A percentile compares a stretch with the other conserved stretches of the same genome.
Evolutionary conservation across 23 red algal species (phyloP).

Genomic region (Gracilaria caudata): DNA sequence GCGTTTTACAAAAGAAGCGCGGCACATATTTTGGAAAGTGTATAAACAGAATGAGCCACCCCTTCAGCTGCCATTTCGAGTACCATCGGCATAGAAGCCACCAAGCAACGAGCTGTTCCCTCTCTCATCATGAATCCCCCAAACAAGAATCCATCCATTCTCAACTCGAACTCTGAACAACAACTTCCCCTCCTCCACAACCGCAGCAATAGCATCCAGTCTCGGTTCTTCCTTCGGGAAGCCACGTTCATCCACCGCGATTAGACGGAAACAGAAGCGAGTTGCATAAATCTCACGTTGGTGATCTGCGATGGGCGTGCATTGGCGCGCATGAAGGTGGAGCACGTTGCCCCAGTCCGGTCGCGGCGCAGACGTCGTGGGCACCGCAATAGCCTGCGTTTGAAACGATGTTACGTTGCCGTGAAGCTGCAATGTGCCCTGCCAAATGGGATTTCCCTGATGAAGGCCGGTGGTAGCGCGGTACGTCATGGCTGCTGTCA

Average conservation of each 20-base stretch:
- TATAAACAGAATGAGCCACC: neutral
- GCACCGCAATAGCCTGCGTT: conserved; percentile 5
- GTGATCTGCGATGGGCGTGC: neutral
- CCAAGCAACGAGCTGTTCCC: conserved; percentile 15
- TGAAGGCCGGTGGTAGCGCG: neutral
- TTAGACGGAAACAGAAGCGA: conserved; percentile 13
- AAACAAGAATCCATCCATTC: conserved; percentile 21
- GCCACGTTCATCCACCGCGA: conserved; percentile 2
- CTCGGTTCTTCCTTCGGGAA: neutral
- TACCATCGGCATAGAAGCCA: conserved; percentile 24
- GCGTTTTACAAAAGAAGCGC: neutral
- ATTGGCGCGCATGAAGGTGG: neutral
- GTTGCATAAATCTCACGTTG: conserved; percentile 10
- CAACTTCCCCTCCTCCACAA: conserved; percentile 21
- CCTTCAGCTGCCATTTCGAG: neutral
- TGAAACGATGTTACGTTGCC: conserved; percentile 1
- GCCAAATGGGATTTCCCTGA: conserved; percentile 12
- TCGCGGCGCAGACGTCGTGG: conserved; percentile 18
- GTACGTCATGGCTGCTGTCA: neutral
- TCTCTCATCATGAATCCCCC: conserved; percentile 29
- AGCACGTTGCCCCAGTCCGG: conserved; percentile 26
- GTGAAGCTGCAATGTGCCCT: neutral
- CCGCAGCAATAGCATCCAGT: conserved; percentile 15
- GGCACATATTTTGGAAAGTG: neutral
- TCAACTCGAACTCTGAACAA: conserved; percentile 30